Evolutionary conservation across 352 stramenopile genomes (phyloP).

Genomic region (Aphanomyces invadans): DNA sequence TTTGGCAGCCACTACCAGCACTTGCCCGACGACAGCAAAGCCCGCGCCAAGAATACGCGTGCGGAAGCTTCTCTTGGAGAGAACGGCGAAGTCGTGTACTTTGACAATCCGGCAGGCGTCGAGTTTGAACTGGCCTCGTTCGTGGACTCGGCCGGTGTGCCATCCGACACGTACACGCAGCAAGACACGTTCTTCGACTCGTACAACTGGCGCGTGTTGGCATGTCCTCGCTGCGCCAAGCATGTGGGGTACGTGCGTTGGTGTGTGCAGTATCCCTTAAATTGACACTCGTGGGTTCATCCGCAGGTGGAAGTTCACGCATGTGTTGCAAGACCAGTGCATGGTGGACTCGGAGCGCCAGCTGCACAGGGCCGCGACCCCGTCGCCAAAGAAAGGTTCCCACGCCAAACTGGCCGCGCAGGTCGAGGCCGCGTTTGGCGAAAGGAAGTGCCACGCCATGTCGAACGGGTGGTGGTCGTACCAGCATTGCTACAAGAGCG

Average conservation of each 20-base stretch:
- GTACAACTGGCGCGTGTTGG: slow-evolving; percentile 76
- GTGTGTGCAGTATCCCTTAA: too few relatives aligned
- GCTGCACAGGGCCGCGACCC: background rate
- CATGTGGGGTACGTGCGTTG: slow-evolving; percentile 50
- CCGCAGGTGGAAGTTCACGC: slow-evolving; percentile 74
- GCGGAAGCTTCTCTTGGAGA: slow-evolving; percentile 46
- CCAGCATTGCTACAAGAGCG: slow-evolving; percentile 68
- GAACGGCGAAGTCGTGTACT: slow-evolving; percentile 34
- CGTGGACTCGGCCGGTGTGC: slow-evolving; percentile 44
- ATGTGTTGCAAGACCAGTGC: slow-evolving; percentile 64
- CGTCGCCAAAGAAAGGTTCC: background rate
- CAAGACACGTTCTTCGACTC: slow-evolving; percentile 71
- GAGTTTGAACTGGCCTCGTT: slow-evolving; percentile 78
- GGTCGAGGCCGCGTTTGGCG: slow-evolving; percentile 37
- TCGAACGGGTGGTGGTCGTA: slow-evolving; percentile 78
- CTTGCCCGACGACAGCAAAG: slow-evolving; percentile 64
- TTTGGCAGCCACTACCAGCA: slow-evolving; percentile 70
- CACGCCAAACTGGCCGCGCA: slow-evolving; percentile 31
- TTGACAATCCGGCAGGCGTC: slow-evolving; percentile 25
- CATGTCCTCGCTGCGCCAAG: slow-evolving; percentile 62
- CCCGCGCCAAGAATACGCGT: slow-evolving; percentile 36
- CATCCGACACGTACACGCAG: slow-evolving; percentile 56
- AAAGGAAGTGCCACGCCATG: slow-evolving; percentile 51
- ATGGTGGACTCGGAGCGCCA: slow-evolving; percentile 38
- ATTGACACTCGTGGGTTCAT: background rate